Evolutionary conservation across 306 rosid species (phyloP).

Genomic region (Pterocarpus macrocarpus): DNA sequence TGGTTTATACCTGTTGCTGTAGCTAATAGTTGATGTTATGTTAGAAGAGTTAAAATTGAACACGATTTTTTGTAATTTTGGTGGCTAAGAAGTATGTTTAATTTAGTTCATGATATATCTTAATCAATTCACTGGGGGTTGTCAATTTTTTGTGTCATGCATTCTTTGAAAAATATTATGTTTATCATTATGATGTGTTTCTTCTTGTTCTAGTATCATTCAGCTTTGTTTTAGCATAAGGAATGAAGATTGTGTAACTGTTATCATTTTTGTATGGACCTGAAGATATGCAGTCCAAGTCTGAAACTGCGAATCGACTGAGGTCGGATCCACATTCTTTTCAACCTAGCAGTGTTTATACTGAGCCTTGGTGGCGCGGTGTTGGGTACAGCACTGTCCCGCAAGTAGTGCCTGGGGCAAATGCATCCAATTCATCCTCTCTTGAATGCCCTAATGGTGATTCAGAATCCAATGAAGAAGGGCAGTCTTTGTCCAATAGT

Average conservation of each 20-base stretch:
- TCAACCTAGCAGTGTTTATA: slow-evolving; percentile 61
- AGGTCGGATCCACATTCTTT: slow-evolving; percentile 66
- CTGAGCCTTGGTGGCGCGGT: slow-evolving; percentile 94
- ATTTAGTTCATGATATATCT: slow-evolving; percentile 24
- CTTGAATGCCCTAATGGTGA: slow-evolving; percentile 78
- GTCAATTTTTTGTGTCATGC: background rate
- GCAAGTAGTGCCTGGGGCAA: slow-evolving; percentile 60
- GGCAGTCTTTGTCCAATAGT: slow-evolving; percentile 78
- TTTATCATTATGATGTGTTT: slow-evolving; percentile 16
- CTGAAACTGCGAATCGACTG: slow-evolving; percentile 65
- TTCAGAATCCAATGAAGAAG: slow-evolving; percentile 86
- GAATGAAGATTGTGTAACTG: background rate
- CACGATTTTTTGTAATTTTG: background rate
- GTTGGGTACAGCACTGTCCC: slow-evolving; percentile 68
- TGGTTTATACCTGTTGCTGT: slow-evolving; percentile 34
- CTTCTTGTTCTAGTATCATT: slow-evolving; percentile 21
- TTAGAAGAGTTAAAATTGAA: slow-evolving; percentile 24
- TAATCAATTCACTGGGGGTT: slow-evolving; percentile 13
- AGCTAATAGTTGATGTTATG: slow-evolving; percentile 33
- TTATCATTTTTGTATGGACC: slow-evolving; percentile 38
- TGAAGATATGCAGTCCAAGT: slow-evolving; percentile 80
- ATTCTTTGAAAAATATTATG: background rate
- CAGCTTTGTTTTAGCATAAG: background rate
- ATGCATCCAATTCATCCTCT: slow-evolving; percentile 74
- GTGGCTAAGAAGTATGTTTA: slow-evolving; percentile 1